Evolutionary conservation across 352 stramenopile genomes (phyloP).

Genomic region (Peronospora farinosa): DNA sequence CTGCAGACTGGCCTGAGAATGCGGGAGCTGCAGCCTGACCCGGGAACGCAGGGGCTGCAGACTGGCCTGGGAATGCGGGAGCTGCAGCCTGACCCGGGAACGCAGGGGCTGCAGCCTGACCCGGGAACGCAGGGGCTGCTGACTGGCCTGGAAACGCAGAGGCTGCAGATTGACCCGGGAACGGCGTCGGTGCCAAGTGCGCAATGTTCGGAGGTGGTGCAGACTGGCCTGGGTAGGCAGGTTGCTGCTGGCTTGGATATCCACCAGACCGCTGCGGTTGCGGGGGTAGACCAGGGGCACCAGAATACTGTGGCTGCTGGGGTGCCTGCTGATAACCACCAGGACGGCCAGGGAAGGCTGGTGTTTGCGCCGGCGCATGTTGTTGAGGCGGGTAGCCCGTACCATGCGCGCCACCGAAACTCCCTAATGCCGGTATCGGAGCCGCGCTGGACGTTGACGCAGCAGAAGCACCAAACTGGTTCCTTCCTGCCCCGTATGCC

Average conservation of each 20-base stretch:
- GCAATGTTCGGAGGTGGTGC: constrained; percentile 27
- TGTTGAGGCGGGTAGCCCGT: constrained; percentile 40
- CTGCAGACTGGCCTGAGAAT: constrained; percentile 30
- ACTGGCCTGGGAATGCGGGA: constrained; percentile 15
- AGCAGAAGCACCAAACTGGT: constrained; percentile 41
- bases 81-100: too few species aligned
- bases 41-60: constrained; percentile 11
- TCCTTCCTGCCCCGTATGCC: constrained; percentile 25
- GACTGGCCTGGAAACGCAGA: constrained; percentile 2
- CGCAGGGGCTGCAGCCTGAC: constrained; percentile 4
- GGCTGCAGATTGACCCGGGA: constrained; percentile 28
- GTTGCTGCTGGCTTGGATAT: constrained; percentile 36
- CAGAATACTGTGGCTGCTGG: constrained; percentile 32
- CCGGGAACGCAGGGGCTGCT: constrained; percentile 20
- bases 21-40: constrained; percentile 7
- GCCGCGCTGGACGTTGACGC: constrained; percentile 22
- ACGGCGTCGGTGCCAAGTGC: constrained; percentile 24
- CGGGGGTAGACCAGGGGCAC: constrained; percentile 22
- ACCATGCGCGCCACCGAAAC: constrained; percentile 29
- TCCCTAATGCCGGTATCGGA: constrained; percentile 25
- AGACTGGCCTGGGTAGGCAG: constrained; percentile 28
- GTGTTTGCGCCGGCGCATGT: constrained; percentile 29
- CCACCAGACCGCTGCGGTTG: constrained; percentile 29
- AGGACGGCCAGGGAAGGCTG: constrained; percentile 35
- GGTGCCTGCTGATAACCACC: constrained; percentile 29